Conservation (phyloP, 2,329 filamentous ascomycete species). For the Xylariales sp. region DNA sequence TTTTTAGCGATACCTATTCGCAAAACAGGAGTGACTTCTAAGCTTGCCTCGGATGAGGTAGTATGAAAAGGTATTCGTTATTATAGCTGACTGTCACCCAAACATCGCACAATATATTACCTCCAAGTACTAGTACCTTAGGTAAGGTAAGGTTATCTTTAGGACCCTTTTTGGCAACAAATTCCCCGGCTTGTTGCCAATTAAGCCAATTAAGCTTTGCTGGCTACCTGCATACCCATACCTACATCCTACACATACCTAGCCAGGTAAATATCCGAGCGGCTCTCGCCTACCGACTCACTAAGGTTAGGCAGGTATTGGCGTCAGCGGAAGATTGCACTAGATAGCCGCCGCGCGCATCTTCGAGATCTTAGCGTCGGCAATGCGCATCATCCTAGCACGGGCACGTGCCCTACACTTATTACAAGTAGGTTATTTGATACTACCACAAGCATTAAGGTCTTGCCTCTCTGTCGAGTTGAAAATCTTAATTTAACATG, state of each 20-base stretch:
- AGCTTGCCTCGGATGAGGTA: too few species aligned
- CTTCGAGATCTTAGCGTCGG: conserved; percentile 40
- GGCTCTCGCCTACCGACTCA: background rate
- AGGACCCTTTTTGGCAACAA: too few species aligned
- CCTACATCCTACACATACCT: background rate
- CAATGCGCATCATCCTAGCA: conserved; percentile 38
- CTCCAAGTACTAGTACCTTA: too few species aligned
- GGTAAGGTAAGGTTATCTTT: too few species aligned
- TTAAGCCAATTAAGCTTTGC: background rate
- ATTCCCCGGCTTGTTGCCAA: background rate
- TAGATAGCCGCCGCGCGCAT: conserved; percentile 25
- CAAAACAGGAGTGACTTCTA: too few species aligned
- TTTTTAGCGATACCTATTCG: background rate
- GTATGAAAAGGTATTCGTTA: too few species aligned
- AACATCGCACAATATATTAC: too few species aligned
- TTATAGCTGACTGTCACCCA: too few species aligned
- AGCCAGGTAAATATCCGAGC: background rate
- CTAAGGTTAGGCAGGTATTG: too few species aligned
- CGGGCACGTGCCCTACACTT: conserved; percentile 32
- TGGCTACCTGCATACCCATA: background rate
- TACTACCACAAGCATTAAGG: background rate
- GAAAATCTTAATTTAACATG: background rate
- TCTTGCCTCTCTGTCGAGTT: conserved; percentile 2
- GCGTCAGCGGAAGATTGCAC: conserved; percentile 19
- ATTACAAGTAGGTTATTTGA: background rate